phyloP scores from a whole-genome alignment of 2,329 filamentous ascomycete species.

The Fusarium tjaetaba region DNA sequence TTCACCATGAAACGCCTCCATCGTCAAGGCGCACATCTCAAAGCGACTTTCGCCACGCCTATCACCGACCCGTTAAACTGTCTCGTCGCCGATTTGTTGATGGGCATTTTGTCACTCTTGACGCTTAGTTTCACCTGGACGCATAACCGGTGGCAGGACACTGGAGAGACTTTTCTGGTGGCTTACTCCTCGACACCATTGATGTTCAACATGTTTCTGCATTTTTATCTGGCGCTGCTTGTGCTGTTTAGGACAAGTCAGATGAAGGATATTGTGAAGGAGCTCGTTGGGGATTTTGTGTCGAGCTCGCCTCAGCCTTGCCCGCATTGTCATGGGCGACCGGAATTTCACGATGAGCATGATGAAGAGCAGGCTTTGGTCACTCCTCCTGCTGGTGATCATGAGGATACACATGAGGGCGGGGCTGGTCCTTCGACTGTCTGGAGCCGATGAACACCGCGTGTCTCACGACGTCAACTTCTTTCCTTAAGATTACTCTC shows the following conservation, averaged over 20 bases:
- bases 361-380: not conserved
- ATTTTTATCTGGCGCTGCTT: not conserved
- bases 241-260: not conserved
- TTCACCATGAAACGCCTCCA: not conserved
- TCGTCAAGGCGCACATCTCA: not conserved
- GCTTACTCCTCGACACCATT: not conserved
- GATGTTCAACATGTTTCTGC: conserved; percentile 6
- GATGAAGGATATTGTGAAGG: not conserved
- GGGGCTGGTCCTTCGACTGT: not conserved
- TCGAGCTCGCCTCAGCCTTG: not conserved
- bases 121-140: conserved; percentile 5
- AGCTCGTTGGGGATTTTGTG: not conserved
- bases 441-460: not conserved
- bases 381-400: not conserved
- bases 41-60: not conserved
- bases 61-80: not conserved
- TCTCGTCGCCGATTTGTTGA: not conserved
- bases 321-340: not conserved
- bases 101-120: not conserved
- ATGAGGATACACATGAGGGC: not conserved
- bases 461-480: accelerated
- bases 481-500: accelerated
- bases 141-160: not conserved
- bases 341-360: not conserved
- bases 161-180: not conserved